Evolutionary conservation across 73 alveolate genomes (phyloP), one percentile per base, ranked within the genome.

Genomic region (Urostyla sp.): DNA sequence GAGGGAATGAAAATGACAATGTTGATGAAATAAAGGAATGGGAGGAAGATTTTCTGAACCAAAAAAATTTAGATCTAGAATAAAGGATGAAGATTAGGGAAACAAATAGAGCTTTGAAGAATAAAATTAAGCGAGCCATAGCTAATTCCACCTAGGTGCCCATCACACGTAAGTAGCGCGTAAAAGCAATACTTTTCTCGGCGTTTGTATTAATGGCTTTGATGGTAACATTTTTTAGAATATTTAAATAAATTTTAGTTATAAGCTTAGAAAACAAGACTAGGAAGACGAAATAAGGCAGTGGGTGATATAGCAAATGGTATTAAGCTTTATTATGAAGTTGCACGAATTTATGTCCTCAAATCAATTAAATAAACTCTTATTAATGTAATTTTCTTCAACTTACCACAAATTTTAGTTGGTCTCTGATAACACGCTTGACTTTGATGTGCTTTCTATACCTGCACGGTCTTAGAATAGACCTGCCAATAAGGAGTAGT

Each of bases 261-360:
- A 13, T 16, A 23, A 63, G 53, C 27, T 2, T 23, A 63, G 24
- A 36, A 24, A 43, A 38, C 37, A 8, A 63, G 44, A 63, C 31
- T 63, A 18, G 40, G 26, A 1, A 63, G 28, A 23, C 11, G 60
- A 28, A 2, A 63, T 26, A 63, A 37, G 23, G 79, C 79, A 63
- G n/a, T 63, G 28, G 20, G 44, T 13, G 79, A 63, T 63, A 63
- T 63, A 60, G 61, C 37, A 43, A 63, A 38, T 63, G 79, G 79
- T 6, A 16, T 38, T 6, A 63, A 40, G 44, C 37, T 63, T 13
- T 63, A 63, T 23, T 43, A 57, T 37, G 79, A 63, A 43, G 79
- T 63, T 38, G 60, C 54, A 10, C 37, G 79, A 23, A 18, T 7
- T 16, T 63, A 43, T 21, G 24, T 63, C 27, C 4, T 63, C n/a